phyloP scores from a whole-genome alignment of 306 rosid species.

The Quercus cerris region DNA sequence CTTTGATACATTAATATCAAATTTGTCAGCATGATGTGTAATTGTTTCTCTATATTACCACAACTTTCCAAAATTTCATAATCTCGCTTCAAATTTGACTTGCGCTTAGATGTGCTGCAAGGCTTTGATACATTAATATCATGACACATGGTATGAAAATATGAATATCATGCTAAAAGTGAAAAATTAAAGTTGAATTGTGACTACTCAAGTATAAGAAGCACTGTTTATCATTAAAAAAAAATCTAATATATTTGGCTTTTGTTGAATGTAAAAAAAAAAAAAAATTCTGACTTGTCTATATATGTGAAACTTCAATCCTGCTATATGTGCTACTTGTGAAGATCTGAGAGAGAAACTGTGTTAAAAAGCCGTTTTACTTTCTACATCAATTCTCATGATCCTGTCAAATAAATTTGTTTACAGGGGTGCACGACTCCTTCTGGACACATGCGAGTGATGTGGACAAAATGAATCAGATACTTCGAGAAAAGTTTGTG shows the following conservation, averaged over 20 bases:
- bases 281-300: background rate
- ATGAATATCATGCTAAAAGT: background rate
- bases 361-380: background rate
- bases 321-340: background rate
- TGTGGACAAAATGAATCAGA: slow-evolving; percentile 67
- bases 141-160: background rate
- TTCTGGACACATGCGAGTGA: slow-evolving; percentile 92
- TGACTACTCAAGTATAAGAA: background rate
- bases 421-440: slow-evolving; percentile 86
- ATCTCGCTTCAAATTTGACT: background rate
- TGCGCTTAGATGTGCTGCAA: background rate
- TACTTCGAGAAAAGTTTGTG: slow-evolving; percentile 69
- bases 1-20: background rate
- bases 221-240: background rate
- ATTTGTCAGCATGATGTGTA: too few species aligned
- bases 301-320: background rate
- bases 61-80: background rate
- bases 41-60: background rate
- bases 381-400: background rate
- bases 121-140: background rate
- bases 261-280: too few species aligned
- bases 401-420: slow-evolving; percentile 19
- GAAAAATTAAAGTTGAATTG: background rate
- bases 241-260: background rate
- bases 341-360: background rate